Conservation (phyloP, 208 protist species). For the Crithidia expoeki region DNA sequence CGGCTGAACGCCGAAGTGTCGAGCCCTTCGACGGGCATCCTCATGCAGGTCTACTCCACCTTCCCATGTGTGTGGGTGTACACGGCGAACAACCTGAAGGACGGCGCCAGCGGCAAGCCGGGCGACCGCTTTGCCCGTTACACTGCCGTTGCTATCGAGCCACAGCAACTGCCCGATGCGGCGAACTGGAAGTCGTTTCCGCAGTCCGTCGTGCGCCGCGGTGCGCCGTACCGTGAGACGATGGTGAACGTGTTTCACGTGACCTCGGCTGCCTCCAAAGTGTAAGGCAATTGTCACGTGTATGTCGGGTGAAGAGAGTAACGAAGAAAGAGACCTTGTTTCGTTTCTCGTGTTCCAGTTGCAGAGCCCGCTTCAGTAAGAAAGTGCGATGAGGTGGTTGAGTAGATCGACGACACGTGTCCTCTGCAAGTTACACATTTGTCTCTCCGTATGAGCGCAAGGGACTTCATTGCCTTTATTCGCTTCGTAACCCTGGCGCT, state of each 20-base stretch:
- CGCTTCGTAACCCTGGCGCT: too few species aligned
- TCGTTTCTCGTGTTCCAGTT: too few species aligned
- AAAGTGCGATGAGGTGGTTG: too few species aligned
- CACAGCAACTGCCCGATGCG: constrained; percentile 53
- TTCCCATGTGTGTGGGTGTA: constrained; percentile 73
- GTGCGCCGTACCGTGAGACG: constrained; percentile 49
- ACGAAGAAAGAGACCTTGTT: too few species aligned
- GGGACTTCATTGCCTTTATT: too few species aligned
- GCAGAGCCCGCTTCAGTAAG: too few species aligned
- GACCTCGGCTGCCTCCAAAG: constrained; percentile 14
- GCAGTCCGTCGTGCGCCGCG: constrained; percentile 40
- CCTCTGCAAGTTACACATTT: too few species aligned
- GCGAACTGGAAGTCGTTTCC: constrained; percentile 49
- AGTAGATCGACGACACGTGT: too few species aligned
- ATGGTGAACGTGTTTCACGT: constrained; percentile 61
- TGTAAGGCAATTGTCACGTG: constrained; percentile 13
- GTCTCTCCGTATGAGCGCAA: too few species aligned
- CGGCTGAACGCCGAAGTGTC: constrained; percentile 47
- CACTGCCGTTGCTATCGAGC: constrained; percentile 46
- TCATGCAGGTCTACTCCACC: constrained; percentile 66
- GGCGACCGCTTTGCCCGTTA: constrained; percentile 56
- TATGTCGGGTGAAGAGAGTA: not conserved
- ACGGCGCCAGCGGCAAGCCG: constrained; percentile 32
- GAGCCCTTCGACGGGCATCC: constrained; percentile 55
- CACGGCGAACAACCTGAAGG: constrained; percentile 59